A percentile compares a stretch with the other conserved stretches of the same genome.
Evolutionary conservation across 257 asterid genomes (phyloP).

Genomic region (Solanum peruvianum): DNA sequence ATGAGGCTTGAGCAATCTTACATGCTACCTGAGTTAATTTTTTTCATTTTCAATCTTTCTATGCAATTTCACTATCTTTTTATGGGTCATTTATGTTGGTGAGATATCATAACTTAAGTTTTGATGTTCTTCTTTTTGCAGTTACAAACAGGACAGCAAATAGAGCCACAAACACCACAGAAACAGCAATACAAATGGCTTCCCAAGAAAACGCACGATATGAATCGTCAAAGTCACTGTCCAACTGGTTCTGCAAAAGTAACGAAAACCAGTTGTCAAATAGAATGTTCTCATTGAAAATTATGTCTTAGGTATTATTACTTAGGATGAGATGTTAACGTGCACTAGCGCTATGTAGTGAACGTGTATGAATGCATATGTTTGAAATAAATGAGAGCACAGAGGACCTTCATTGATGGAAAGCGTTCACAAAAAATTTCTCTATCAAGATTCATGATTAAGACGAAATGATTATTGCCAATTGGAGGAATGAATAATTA

Average conservation of each 20-base stretch:
- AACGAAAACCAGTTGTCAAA: background rate
- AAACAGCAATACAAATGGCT: slow-evolving; percentile 19
- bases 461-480: background rate
- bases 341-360: background rate
- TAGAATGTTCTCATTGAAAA: background rate
- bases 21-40: background rate
- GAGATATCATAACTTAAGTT: slow-evolving; percentile 40
- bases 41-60: background rate
- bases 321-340: background rate
- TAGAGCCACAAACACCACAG: slow-evolving; percentile 27
- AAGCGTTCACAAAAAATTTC: background rate
- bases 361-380: background rate
- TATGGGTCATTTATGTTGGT: background rate
- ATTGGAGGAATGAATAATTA: background rate
- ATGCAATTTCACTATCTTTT: background rate
- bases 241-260: background rate
- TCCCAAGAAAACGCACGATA: slow-evolving; percentile 27
- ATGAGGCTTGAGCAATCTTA: background rate
- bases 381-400: background rate
- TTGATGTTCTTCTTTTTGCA: slow-evolving; percentile 54
- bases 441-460: background rate
- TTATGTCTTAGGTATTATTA: background rate
- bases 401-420: background rate
- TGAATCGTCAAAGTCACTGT: slow-evolving; percentile 8
- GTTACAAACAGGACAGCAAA: slow-evolving; percentile 34